Percentiles rank a stretch among this genome's conserved stretches.
Conservation (phyloP, 768 basidiomycete species). For the Podaxis sp. region DNA sequence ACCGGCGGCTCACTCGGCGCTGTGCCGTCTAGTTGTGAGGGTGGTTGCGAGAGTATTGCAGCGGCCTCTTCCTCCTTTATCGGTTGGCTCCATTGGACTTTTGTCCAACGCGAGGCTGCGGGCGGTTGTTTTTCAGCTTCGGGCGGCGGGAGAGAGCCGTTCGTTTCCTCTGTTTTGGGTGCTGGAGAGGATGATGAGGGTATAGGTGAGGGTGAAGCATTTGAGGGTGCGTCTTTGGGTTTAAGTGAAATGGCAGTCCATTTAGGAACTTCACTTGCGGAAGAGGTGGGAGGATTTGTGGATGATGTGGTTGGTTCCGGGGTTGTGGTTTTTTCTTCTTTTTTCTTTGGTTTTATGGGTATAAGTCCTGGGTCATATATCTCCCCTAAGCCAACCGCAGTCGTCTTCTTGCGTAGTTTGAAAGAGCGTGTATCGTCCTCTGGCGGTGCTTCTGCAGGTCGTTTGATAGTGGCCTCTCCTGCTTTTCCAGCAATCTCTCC, state of each 20-base stretch:
- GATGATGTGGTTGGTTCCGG: slow-evolving; percentile 14
- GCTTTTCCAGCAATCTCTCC: neutral
- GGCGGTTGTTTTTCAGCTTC: slow-evolving; percentile 9
- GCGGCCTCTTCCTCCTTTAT: slow-evolving; percentile 17
- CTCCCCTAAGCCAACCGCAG: slow-evolving; percentile 64
- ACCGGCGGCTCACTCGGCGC: neutral
- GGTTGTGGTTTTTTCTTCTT: slow-evolving; percentile 34
- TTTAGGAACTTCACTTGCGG: slow-evolving; percentile 17
- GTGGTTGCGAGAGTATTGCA: neutral
- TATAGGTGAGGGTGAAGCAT: neutral
- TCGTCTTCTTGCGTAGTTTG: slow-evolving; percentile 67
- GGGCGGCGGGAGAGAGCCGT: neutral
- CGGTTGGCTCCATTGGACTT: slow-evolving; percentile 30
- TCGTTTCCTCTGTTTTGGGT: slow-evolving; percentile 4
- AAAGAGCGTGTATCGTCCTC: slow-evolving; percentile 61
- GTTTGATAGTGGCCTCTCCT: slow-evolving; percentile 7
- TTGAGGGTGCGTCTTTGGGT: slow-evolving; percentile 15
- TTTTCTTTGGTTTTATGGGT: slow-evolving; percentile 63
- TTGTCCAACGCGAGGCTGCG: slow-evolving; percentile 31
- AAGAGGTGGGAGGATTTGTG: slow-evolving; percentile 10
- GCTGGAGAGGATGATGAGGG: neutral
- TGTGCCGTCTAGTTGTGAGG: neutral
- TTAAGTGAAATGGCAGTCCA: slow-evolving; percentile 27
- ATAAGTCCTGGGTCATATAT: slow-evolving; percentile 80
- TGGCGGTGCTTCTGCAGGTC: slow-evolving; percentile 26